These are phyloP conservation scores for Tetrahymena elliotti DNA, from an alignment of 73 alveolate genomes.

Conservation along the genomic window DNA sequence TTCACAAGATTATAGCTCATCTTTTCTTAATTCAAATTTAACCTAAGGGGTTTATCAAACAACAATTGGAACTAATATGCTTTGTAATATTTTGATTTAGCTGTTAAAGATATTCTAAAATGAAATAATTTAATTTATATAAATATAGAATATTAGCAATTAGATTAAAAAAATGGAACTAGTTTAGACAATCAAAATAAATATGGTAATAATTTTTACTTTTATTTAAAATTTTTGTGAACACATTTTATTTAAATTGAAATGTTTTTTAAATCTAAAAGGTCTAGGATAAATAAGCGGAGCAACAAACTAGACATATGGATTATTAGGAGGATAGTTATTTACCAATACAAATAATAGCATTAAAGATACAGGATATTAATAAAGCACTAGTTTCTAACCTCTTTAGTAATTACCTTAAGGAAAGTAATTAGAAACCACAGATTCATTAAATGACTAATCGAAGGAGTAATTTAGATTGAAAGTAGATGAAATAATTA, in stretches of 20 bases:
- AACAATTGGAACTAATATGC: neutral
- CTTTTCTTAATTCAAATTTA: neutral
- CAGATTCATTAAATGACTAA: neutral
- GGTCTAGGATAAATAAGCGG: neutral
- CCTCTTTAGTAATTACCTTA: neutral
- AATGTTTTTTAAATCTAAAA: too few relatives aligned
- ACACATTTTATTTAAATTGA: too few relatives aligned
- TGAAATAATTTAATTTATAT: neutral
- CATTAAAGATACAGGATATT: neutral
- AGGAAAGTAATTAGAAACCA: neutral
- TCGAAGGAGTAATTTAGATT: neutral
- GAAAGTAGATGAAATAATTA: neutral
- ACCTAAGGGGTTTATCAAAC: neutral
- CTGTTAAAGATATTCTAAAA: neutral
- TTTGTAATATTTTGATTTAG: neutral
- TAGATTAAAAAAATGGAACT: neutral
- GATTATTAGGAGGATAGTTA: neutral
- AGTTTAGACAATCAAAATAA: neutral
- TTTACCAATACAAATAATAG: too few relatives aligned
- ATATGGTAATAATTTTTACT: neutral
- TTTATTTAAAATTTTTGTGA: too few relatives aligned
- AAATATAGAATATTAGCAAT: neutral
- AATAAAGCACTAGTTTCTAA: neutral
- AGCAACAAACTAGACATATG: neutral
- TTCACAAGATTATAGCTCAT: neutral